A percentile compares a stretch with the other conserved stretches of the same genome.
These are phyloP conservation scores for Rhizophora apiculata DNA, from an alignment of 345 rosid species.

Conservation along the genomic window DNA sequence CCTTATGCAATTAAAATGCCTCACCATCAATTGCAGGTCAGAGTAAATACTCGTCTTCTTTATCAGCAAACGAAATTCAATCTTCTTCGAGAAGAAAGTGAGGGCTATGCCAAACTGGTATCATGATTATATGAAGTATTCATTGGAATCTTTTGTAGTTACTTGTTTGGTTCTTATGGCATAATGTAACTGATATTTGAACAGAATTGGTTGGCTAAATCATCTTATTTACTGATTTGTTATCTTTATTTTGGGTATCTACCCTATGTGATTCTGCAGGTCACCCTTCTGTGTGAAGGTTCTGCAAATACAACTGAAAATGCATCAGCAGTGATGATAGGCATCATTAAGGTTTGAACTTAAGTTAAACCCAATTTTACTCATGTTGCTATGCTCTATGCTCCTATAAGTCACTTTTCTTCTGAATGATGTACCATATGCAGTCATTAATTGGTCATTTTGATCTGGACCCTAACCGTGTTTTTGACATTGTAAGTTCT, in stretches of 20 bases:
- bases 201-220: background rate
- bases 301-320: constrained; percentile 60
- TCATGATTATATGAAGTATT: constrained; percentile 6
- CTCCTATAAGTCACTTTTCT: constrained; percentile 9
- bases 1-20: constrained; percentile 5
- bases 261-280: constrained; percentile 38
- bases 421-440: constrained; percentile 33
- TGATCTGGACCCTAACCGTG: constrained; percentile 98
- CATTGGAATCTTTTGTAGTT: background rate
- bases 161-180: too few species aligned
- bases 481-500: constrained; percentile 93
- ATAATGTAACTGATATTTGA: too few species aligned
- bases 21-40: constrained; percentile 58
- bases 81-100: constrained; percentile 97
- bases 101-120: constrained; percentile 99
- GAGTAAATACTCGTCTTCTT: constrained; percentile 94
- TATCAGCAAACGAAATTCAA: constrained; percentile 99
- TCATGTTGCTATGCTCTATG: constrained; percentile 3
- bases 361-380: constrained; percentile 5
- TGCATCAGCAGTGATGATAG: constrained; percentile 74
- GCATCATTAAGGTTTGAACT: constrained; percentile 80
- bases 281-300: constrained; percentile 84
- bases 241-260: background rate
- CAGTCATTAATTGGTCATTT: constrained; percentile 99
- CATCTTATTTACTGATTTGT: background rate